Percentiles rank a stretch among this genome's conserved stretches.
Conservation (phyloP, 2,329 filamentous ascomycete species). For the Aspergillus ochraceus region DNA sequence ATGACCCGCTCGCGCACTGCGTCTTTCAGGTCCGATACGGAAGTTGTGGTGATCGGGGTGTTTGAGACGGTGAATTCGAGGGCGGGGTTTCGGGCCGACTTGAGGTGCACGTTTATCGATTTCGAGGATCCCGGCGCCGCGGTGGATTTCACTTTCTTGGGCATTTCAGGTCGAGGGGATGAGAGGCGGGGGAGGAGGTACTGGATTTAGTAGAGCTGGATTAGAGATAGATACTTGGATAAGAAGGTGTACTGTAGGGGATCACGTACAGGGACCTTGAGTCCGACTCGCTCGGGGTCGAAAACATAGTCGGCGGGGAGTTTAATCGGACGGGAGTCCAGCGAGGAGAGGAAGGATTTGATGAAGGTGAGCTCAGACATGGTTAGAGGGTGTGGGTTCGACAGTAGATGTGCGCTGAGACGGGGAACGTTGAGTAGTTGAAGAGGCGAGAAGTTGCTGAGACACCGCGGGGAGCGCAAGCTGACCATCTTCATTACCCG, state of each 20-base stretch:
- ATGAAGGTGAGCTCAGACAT: slow-evolving; percentile 88
- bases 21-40: slow-evolving; percentile 75
- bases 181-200: slow-evolving; percentile 51
- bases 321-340: slow-evolving; percentile 78
- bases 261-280: slow-evolving; percentile 69
- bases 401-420: not conserved
- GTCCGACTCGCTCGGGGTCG: slow-evolving; percentile 75
- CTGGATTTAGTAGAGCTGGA: slow-evolving; percentile 21
- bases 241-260: not conserved
- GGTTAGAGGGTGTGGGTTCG: slow-evolving; percentile 10
- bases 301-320: slow-evolving; percentile 88
- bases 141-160: slow-evolving; percentile 39
- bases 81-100: slow-evolving; percentile 69
- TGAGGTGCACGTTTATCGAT: slow-evolving; percentile 36
- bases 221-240: not conserved
- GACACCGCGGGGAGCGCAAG: not conserved
- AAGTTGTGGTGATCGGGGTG: slow-evolving; percentile 65
- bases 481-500: slow-evolving; percentile 16
- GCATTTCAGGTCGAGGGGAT: slow-evolving; percentile 43
- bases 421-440: not conserved
- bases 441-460: not conserved
- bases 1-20: slow-evolving; percentile 64
- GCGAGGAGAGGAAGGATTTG: slow-evolving; percentile 74
- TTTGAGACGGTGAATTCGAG: slow-evolving; percentile 65
- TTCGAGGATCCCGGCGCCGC: slow-evolving; percentile 41